These are phyloP conservation scores for Suillus weaverae DNA, from an alignment of 768 basidiomycete species.

Conservation along the genomic window DNA sequence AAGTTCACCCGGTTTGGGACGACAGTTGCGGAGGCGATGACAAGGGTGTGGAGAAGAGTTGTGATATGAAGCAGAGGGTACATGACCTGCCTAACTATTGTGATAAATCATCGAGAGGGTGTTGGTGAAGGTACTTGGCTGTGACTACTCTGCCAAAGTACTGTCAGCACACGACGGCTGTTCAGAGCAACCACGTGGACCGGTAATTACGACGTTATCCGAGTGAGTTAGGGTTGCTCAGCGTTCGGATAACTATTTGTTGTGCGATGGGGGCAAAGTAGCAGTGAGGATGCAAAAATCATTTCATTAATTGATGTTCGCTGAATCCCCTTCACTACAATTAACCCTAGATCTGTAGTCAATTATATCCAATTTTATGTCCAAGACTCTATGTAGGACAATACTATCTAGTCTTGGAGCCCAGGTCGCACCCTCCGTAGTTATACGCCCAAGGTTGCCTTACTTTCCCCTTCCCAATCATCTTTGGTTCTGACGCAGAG, in stretches of 20 bases:
- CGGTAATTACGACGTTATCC: background rate
- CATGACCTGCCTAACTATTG: background rate
- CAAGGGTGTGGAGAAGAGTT: background rate
- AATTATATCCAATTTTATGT: no score
- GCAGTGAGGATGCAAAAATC: background rate
- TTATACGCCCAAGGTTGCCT: conserved; percentile 42
- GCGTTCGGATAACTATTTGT: conserved; percentile 23
- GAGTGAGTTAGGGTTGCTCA: conserved; percentile 8
- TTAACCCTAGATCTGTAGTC: no score
- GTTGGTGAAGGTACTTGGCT: background rate
- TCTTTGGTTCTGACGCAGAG: conserved; percentile 19
- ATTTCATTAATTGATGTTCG: conserved; percentile 5
- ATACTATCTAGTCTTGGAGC: no score
- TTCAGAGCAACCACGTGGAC: background rate
- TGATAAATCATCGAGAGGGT: background rate
- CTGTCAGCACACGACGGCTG: background rate
- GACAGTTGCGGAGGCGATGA: background rate
- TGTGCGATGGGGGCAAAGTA: background rate
- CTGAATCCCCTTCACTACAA: conserved; percentile 8
- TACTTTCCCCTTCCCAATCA: conserved; percentile 59
- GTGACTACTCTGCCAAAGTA: background rate
- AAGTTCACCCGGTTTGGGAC: background rate
- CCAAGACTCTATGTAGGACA: no score
- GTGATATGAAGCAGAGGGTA: background rate
- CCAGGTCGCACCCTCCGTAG: no score